Conservation (phyloP, 108 stramenopile genomes). For the Fragilaria crotonensis region DNA sequence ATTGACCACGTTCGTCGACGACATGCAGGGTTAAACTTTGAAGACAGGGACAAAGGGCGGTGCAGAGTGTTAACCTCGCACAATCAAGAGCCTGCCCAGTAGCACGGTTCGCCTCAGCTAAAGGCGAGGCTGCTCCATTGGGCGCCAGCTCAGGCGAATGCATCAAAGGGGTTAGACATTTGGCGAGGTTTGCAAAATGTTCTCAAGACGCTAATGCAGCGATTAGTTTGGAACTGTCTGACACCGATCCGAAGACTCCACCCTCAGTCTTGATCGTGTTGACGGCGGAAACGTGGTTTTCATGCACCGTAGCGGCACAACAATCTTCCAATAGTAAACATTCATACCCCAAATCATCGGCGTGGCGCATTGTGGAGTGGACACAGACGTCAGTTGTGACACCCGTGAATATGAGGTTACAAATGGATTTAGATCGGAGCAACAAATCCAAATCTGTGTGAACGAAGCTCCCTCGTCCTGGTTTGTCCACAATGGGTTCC, state of each 20-base stretch:
- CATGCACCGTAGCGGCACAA: slow-evolving; percentile 13
- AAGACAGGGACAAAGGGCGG: too few relatives aligned
- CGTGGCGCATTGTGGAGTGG: slow-evolving; percentile 23
- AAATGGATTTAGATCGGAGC: slow-evolving; percentile 6
- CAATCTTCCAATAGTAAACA: slow-evolving; percentile 16
- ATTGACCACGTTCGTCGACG: too few relatives aligned
- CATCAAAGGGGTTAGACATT: too few relatives aligned
- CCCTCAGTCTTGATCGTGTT: slow-evolving; percentile 20
- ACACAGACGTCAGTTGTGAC: slow-evolving; percentile 26
- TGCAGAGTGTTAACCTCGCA: too few relatives aligned
- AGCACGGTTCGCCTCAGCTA: too few relatives aligned
- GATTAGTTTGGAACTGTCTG: slow-evolving; percentile 4
- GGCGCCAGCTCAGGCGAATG: too few relatives aligned
- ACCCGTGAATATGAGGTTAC: slow-evolving; percentile 11
- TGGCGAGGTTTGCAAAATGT: too few relatives aligned
- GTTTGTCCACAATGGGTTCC: slow-evolving; percentile 18
- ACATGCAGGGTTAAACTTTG: too few relatives aligned
- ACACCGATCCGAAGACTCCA: slow-evolving; percentile 16
- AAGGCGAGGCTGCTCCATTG: too few relatives aligned
- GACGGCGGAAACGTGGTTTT: slow-evolving; percentile 15
- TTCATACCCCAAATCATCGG: slow-evolving; percentile 24
- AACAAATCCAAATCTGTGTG: slow-evolving; percentile 16
- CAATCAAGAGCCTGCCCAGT: too few relatives aligned
- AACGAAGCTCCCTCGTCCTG: slow-evolving; percentile 14
- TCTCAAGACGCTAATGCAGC: slow-evolving; percentile 4